These are phyloP conservation scores for Pyrenochaeta sp. DNA, from an alignment of 2,329 filamentous ascomycete species.

Conservation along the genomic window DNA sequence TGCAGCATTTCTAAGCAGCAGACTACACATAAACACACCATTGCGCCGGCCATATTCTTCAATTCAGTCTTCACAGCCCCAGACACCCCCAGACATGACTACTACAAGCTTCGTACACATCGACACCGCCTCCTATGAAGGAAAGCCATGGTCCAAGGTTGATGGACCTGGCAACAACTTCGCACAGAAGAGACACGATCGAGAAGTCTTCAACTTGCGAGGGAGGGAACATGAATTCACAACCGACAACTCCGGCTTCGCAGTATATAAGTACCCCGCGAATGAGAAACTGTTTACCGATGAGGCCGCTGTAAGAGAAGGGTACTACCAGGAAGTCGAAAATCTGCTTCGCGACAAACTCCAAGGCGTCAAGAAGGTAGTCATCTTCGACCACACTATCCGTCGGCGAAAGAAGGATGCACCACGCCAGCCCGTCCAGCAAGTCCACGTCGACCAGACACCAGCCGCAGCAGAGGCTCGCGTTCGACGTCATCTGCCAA, in stretches of 20 bases:
- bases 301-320: constrained; percentile 61
- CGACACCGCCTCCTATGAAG: constrained; percentile 61
- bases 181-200: constrained; percentile 55
- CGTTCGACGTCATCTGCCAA: constrained; percentile 67
- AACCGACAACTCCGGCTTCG: constrained; percentile 67
- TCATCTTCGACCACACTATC: constrained; percentile 78
- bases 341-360: constrained; percentile 63
- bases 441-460: constrained; percentile 77
- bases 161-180: constrained; percentile 67
- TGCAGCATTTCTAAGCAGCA: constrained; percentile 36
- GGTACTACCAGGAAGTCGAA: constrained; percentile 71
- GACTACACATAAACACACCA: constrained; percentile 17
- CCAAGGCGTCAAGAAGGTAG: constrained; percentile 65
- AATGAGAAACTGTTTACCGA: constrained; percentile 65
- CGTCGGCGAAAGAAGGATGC: constrained; percentile 63
- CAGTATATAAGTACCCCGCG: constrained; percentile 62
- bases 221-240: constrained; percentile 57
- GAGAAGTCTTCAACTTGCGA: constrained; percentile 65
- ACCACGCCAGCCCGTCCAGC: constrained; percentile 71
- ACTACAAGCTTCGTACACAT: constrained; percentile 68
- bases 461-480: constrained; percentile 67
- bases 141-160: constrained; percentile 71
- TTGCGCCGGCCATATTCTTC: neutral
- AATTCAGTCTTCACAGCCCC: neutral
- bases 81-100: constrained; percentile 59